A percentile compares a stretch with the other conserved stretches of the same genome.
Evolutionary conservation across 306 rosid species (phyloP).

Genomic region (Cicer yamashitae): DNA sequence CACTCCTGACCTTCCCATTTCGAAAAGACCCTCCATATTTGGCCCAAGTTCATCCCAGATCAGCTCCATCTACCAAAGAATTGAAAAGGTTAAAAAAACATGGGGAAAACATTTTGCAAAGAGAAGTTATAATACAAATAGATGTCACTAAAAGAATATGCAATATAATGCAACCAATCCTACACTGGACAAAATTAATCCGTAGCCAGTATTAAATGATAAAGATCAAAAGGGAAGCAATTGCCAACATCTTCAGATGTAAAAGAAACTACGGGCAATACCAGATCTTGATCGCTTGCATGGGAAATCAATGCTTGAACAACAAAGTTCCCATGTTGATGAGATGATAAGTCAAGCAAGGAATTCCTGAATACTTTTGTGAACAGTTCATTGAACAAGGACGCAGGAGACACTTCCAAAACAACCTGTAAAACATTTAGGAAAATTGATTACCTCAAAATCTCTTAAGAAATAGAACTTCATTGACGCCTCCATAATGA

Average conservation of each 20-base stretch:
- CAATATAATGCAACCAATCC: constrained; percentile 25
- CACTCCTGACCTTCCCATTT: constrained; percentile 92
- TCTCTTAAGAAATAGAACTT: constrained; percentile 27
- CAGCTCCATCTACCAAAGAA: constrained; percentile 69
- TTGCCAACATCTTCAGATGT: not conserved
- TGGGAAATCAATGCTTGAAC: constrained; percentile 88
- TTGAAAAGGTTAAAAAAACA: constrained; percentile 34
- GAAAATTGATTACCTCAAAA: constrained; percentile 21
- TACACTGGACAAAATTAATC: constrained; percentile 25
- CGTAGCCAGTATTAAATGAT: constrained; percentile 26
- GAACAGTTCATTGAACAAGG: constrained; percentile 70
- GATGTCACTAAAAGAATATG: constrained; percentile 34
- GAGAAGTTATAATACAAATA: constrained; percentile 18
- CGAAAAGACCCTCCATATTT: constrained; percentile 69
- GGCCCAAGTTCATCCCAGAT: constrained; percentile 87
- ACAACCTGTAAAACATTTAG: constrained; percentile 67
- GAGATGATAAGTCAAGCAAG: constrained; percentile 75
- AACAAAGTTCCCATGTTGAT: constrained; percentile 88
- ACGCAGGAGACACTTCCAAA: constrained; percentile 92
- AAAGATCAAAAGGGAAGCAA: constrained; percentile 21
- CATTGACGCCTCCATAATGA: constrained; percentile 14
- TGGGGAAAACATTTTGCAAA: constrained; percentile 10
- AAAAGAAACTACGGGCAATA: constrained; percentile 46
- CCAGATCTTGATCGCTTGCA: constrained; percentile 63
- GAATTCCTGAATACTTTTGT: constrained; percentile 71